These are phyloP conservation scores for Acrocalymma vagum DNA, from an alignment of 2,329 filamentous ascomycete genomes.

Conservation along the genomic window DNA sequence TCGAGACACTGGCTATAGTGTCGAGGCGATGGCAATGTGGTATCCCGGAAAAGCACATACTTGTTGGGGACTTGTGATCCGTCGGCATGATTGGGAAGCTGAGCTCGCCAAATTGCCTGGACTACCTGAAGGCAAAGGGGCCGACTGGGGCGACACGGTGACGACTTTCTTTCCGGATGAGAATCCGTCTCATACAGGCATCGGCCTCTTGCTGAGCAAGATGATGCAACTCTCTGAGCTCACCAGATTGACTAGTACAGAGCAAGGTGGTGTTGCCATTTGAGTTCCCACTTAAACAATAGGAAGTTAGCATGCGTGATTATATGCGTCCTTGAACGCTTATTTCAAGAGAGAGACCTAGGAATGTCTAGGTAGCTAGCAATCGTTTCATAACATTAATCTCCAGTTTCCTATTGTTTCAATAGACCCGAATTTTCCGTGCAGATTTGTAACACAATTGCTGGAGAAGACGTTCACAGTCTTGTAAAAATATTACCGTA, in stretches of 20 bases:
- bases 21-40: conserved; percentile 38
- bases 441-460: no score
- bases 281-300: no score
- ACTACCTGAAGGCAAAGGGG: conserved; percentile 29
- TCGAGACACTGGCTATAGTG: conserved; percentile 34
- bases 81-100: conserved; percentile 37
- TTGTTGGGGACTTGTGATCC: conserved; percentile 42
- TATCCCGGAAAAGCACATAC: conserved; percentile 25
- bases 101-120: conserved; percentile 36
- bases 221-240: conserved; percentile 37
- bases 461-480: no score
- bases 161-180: conserved; percentile 38
- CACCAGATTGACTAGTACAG: conserved; percentile 21
- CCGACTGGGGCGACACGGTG: conserved; percentile 30
- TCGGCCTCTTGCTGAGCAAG: conserved; percentile 28
- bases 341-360: no score
- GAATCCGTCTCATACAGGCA: conserved; percentile 28
- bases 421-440: no score
- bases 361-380: no score
- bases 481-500: no score
- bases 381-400: no score
- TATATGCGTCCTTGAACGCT: no score
- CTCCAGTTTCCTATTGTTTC: no score
- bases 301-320: no score
- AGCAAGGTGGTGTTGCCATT: conserved; percentile 9